These are phyloP conservation scores for Fusarium succisae DNA, from an alignment of 2,329 filamentous ascomycete genomes.

Conservation along the genomic window DNA sequence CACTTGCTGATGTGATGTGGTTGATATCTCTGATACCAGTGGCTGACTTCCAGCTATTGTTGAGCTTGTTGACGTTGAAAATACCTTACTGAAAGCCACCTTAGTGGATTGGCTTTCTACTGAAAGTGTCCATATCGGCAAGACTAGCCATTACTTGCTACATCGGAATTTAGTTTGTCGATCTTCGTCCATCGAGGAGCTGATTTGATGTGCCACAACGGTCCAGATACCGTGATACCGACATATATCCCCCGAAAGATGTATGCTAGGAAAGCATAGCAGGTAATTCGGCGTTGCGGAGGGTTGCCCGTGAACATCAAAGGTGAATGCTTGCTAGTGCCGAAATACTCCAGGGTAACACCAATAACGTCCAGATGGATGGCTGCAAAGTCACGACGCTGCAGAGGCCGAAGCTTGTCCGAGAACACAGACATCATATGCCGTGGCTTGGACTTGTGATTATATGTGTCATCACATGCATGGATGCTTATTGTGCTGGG, in stretches of 20 bases:
- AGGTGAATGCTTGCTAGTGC: not conserved
- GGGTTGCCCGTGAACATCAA: constrained; percentile 15
- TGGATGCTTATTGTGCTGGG: constrained; percentile 13
- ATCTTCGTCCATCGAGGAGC: not conserved
- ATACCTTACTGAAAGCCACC: not conserved
- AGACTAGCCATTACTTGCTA: not conserved
- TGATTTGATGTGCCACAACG: constrained; percentile 4
- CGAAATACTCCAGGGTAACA: constrained; percentile 27
- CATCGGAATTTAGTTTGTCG: not conserved
- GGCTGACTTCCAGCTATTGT: not conserved
- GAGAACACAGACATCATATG: not conserved
- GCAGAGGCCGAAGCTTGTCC: constrained; percentile 28
- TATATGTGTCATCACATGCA: not conserved
- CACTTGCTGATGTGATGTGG: not conserved
- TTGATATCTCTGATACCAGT: constrained; percentile 13
- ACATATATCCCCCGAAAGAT: not conserved
- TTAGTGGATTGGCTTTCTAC: not conserved
- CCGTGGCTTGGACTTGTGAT: constrained; percentile 14
- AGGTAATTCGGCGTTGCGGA: constrained; percentile 24
- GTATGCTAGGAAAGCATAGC: not conserved
- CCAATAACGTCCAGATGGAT: not conserved
- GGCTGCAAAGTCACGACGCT: not conserved
- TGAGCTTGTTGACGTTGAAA: not conserved
- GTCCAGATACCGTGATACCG: constrained; percentile 23
- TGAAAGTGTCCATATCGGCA: not conserved